Evolutionary conservation across 1,284 basidiomycete genomes (phyloP).

Genomic region (Irpex lacteus): DNA sequence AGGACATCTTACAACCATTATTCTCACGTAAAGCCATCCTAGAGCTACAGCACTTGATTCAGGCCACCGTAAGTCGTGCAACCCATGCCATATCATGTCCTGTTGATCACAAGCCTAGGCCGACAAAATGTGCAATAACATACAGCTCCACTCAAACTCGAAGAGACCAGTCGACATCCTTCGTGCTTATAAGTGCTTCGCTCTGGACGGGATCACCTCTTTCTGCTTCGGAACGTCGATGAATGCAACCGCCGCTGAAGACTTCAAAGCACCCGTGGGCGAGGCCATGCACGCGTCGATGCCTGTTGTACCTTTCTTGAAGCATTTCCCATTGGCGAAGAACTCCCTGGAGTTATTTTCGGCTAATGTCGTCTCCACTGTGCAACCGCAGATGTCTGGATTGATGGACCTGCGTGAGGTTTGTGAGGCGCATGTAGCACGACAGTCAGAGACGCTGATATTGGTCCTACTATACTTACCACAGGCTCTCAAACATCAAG

Average conservation of each 20-base stretch:
- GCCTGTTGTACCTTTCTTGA: constrained; percentile 21
- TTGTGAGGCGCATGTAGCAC: background rate
- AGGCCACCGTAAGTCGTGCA: constrained; percentile 7
- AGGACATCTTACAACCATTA: constrained; percentile 27
- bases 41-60: constrained; percentile 28
- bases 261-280: constrained; percentile 27
- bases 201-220: constrained; percentile 28
- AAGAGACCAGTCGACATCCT: constrained; percentile 12
- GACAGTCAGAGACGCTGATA: background rate
- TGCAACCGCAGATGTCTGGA: background rate
- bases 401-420: constrained; percentile 1
- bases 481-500: constrained; percentile 21
- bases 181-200: constrained; percentile 21
- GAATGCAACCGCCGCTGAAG: constrained; percentile 18
- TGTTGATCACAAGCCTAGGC: background rate
- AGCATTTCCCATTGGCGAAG: constrained; percentile 27
- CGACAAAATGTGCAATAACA: constrained; percentile 9
- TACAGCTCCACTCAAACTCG: background rate
- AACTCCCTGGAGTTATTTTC: constrained; percentile 7
- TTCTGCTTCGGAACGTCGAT: constrained; percentile 27
- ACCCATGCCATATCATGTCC: background rate
- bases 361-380: constrained; percentile 2
- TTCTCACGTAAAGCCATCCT: constrained; percentile 32
- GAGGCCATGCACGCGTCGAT: constrained; percentile 20
- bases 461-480: background rate